Percentiles rank a stretch among this genome's conserved stretches.
Evolutionary conservation across 129 eudicot species (phyloP).

Genomic region (Flaveria linearis): DNA sequence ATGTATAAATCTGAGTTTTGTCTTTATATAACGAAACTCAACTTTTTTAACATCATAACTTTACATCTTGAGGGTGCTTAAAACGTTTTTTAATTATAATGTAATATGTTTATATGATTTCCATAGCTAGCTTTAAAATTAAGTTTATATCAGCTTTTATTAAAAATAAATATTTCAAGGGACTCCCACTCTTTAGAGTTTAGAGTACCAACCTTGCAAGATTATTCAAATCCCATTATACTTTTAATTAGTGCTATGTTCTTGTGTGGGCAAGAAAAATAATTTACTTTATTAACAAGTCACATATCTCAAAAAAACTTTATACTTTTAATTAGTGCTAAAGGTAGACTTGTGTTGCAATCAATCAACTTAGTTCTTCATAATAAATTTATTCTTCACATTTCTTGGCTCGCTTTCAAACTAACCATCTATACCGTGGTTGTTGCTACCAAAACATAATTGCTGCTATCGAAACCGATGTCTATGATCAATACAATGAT

Average conservation of each 20-base stretch:
- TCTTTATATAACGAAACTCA: too few relatives aligned
- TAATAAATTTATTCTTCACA: neutral
- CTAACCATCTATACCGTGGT: neutral
- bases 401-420: neutral
- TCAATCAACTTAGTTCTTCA: neutral
- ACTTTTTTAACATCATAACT: too few relatives aligned
- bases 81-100: too few relatives aligned
- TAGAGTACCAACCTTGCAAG: slow-evolving; percentile 12
- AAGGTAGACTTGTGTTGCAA: slow-evolving; percentile 3
- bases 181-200: slow-evolving; percentile 3
- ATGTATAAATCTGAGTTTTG: too few relatives aligned
- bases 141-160: too few relatives aligned
- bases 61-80: too few relatives aligned
- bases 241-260: slow-evolving; percentile 5
- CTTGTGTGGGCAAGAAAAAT: slow-evolving; percentile 16
- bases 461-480: too few relatives aligned
- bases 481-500: too few relatives aligned
- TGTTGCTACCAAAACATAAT: too few relatives aligned
- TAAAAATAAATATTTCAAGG: neutral
- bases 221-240: neutral
- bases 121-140: too few relatives aligned
- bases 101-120: too few relatives aligned
- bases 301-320: neutral
- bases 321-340: neutral
- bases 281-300: neutral